Evolutionary conservation across 2,329 filamentous ascomycete genomes (phyloP), one percentile per base, ranked within the genome.

Genomic region (Ilyonectria robusta): DNA sequence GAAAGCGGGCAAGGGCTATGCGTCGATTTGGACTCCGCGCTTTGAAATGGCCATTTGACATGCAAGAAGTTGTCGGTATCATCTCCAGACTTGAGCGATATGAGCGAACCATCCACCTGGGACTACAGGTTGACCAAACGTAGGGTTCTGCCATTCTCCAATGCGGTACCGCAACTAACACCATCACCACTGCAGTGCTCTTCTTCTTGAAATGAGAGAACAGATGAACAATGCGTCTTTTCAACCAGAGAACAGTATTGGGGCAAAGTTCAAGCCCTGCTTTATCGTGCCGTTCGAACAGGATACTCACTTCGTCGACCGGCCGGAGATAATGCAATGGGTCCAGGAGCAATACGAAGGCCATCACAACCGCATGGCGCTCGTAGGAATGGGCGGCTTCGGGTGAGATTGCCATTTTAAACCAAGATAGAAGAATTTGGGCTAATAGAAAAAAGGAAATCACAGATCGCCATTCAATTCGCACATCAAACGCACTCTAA

Each of bases 351-450:
- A 68, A 63, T 77, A 71, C 44, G 61, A 62, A 9, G 40, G 67
- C 13, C 66, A 69, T 2, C 46, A 58, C 1, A 50, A 58, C 2
- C 75, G 76, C 1, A 70, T 79, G 7, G 78, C 78, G 2, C 73
- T 81, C 9, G 71, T 78, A 0, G 80, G 81, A n/a, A 61, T 82
- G 2, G 81, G 80, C 4, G 79, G 80, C 17, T 72, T 80, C 42
- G 68, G 81, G 60, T 70, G 59, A 7, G n/a, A 4, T 44, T 13
- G 44, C 10, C 1, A n/a, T 35, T 6, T 15, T 26, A 17, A 50
- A 50, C 3, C 13, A 6, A 53, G 8, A 47, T 37, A 15, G 21
- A 29, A 1, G 13, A 4, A n/a, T 56, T 7, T 1, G 10, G 31
- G 15, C 65, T 71, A 1, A 67, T 13, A 0, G 0, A 19, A 2